A percentile compares a stretch with the other conserved stretches of the same genome.
phyloP scores from a whole-genome alignment of 2,329 filamentous ascomycete genomes.

The Cladophialophora bantiana region DNA sequence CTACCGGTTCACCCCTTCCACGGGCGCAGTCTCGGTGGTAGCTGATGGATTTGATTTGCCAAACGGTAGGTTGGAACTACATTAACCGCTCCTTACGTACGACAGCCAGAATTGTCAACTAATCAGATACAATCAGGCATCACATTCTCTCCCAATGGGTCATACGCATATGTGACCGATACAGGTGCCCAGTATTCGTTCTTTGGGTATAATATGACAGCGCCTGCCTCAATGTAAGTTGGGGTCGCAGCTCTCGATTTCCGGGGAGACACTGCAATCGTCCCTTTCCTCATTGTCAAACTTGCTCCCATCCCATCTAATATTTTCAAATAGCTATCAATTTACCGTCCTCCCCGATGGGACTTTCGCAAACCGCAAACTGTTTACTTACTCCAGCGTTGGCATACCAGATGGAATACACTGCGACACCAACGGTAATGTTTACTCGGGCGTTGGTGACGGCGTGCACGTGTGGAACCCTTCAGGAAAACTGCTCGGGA shows the following conservation, averaged over 20 bases:
- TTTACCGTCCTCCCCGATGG: slow-evolving; percentile 35
- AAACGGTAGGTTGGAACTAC: slow-evolving; percentile 46
- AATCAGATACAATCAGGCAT: slow-evolving; percentile 21
- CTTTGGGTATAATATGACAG: slow-evolving; percentile 35
- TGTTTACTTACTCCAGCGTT: slow-evolving; percentile 60
- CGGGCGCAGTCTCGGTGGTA: slow-evolving; percentile 55
- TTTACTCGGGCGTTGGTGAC: slow-evolving; percentile 63
- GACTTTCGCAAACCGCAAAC: slow-evolving; percentile 52
- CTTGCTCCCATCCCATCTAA: not conserved
- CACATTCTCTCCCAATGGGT: slow-evolving; percentile 47
- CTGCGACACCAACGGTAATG: slow-evolving; percentile 61
- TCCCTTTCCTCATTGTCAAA: not conserved
- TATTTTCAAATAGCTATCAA: slow-evolving; percentile 32
- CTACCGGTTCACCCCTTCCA: slow-evolving; percentile 55
- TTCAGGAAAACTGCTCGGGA: slow-evolving; percentile 60
- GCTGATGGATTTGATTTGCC: slow-evolving; percentile 57
- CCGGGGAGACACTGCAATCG: not conserved
- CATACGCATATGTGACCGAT: slow-evolving; percentile 41
- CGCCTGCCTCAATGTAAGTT: slow-evolving; percentile 35
- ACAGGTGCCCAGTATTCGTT: slow-evolving; percentile 34
- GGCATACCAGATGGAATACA: slow-evolving; percentile 59
- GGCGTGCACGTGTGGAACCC: slow-evolving; percentile 63
- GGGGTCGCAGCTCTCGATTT: not conserved
- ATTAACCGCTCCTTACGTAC: not conserved
- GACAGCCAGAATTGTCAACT: not conserved